phyloP scores from a whole-genome alignment of 179 eudicot genomes.

The Vitellaria paradoxa region DNA sequence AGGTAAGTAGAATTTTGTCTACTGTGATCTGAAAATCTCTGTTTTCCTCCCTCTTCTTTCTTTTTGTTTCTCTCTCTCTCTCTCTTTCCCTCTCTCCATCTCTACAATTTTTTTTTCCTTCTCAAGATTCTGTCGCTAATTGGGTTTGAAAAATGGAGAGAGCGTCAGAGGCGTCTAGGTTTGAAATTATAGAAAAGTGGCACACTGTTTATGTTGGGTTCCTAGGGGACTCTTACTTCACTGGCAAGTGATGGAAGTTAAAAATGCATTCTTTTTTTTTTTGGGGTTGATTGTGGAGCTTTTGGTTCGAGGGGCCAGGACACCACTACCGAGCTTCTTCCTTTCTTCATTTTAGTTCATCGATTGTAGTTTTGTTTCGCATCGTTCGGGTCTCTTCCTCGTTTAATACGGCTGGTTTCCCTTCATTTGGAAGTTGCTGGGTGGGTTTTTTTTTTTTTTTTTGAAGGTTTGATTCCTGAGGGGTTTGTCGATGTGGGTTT shows the following conservation, averaged over 20 bases:
- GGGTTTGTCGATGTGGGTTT: slow-evolving; percentile 31
- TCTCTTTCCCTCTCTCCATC: not conserved
- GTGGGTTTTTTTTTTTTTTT: slow-evolving; percentile 11
- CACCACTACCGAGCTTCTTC: not conserved
- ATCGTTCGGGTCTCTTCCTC: not conserved
- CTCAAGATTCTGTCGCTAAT: not conserved
- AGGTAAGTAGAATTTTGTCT: not conserved
- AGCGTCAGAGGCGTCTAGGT: slow-evolving; percentile 8
- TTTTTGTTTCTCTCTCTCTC: not conserved
- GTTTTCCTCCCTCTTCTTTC: no score
- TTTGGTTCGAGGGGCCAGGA: not conserved
- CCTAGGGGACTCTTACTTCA: slow-evolving; percentile 31
- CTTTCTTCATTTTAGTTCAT: not conserved
- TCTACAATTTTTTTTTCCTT: not conserved
- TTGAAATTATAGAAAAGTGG: slow-evolving; percentile 11
- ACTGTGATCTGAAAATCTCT: slow-evolving; percentile 11
- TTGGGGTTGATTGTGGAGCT: not conserved
- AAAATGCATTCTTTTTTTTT: not conserved
- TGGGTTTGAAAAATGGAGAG: not conserved
- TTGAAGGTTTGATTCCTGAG: slow-evolving; percentile 14
- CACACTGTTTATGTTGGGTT: slow-evolving; percentile 10
- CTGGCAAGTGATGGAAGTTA: slow-evolving; percentile 32
- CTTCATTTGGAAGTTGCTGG: slow-evolving; percentile 23
- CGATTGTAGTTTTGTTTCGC: not conserved
- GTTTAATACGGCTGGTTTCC: not conserved